Percentiles rank a stretch among this genome's conserved stretches.
These are phyloP conservation scores for Coniferiporia weirii DNA, from an alignment of 1,284 basidiomycete species.

Conservation along the genomic window DNA sequence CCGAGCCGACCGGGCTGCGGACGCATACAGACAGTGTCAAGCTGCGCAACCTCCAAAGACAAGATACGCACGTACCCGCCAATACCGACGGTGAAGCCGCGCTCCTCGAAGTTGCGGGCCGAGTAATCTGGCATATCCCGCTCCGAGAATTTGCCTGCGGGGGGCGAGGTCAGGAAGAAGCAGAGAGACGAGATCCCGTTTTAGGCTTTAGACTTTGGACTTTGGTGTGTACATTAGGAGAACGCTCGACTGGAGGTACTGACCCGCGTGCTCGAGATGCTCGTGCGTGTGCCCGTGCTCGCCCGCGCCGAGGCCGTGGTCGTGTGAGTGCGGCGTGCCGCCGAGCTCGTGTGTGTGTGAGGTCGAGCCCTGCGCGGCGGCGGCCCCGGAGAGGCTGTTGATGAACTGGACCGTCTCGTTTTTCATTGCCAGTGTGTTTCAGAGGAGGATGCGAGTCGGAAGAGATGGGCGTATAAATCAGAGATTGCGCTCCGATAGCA, in stretches of 20 bases:
- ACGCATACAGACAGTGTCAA: conserved; percentile 1
- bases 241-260: conserved; percentile 24
- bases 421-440: not conserved
- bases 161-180: not conserved
- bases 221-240: not conserved
- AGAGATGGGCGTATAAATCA: not conserved
- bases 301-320: conserved; percentile 41
- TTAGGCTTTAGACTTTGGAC: not conserved
- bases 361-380: conserved; percentile 26
- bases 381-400: conserved; percentile 48
- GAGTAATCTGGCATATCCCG: conserved; percentile 90
- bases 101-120: conserved; percentile 81
- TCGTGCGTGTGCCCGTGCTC: conserved; percentile 93
- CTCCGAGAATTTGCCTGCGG: conserved; percentile 83
- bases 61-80: conserved; percentile 67
- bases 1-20: conserved; percentile 87
- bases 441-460: too few species aligned
- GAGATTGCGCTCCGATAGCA: not conserved
- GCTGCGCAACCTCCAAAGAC: not conserved
- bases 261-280: conserved; percentile 82
- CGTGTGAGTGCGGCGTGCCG: conserved; percentile 40
- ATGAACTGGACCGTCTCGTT: conserved; percentile 57
- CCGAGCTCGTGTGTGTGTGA: conserved; percentile 39
- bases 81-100: conserved; percentile 96
- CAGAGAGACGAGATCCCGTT: not conserved